Evolutionary conservation across 75 land plant genomes (phyloP).

Genomic region (Cryptomeria japonica): DNA sequence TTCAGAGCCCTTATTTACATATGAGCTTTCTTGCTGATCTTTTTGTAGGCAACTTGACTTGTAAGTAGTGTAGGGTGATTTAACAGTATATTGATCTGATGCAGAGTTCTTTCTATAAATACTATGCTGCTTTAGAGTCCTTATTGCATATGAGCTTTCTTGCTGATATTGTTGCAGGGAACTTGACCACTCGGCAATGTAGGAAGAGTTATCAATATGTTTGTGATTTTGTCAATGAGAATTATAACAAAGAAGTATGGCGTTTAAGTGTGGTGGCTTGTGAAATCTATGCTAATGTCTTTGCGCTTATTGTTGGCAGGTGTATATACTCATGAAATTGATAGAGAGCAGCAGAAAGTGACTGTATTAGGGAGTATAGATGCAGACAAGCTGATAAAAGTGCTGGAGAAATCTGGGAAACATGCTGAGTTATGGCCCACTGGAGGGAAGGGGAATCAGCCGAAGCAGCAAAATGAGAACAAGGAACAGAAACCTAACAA

Average conservation of each 20-base stretch:
- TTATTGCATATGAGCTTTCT: neutral
- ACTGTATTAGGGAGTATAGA: slow-evolving; percentile 64
- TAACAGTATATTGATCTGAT: neutral
- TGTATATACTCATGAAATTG: slow-evolving; percentile 43
- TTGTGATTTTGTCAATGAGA: neutral
- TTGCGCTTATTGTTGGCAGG: slow-evolving; percentile 23
- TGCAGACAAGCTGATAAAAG: slow-evolving; percentile 44
- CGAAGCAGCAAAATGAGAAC: slow-evolving; percentile 16
- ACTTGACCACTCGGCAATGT: neutral
- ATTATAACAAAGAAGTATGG: neutral
- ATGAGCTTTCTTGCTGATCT: neutral
- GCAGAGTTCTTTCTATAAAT: neutral
- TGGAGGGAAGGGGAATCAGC: slow-evolving; percentile 30
- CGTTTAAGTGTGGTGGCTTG: neutral
- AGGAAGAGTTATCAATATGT: neutral
- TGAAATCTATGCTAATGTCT: neutral
- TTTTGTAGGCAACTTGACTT: neutral
- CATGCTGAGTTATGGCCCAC: slow-evolving; percentile 64
- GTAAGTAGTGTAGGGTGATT: neutral
- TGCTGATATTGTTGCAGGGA: neutral
- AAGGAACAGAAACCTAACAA: slow-evolving; percentile 21
- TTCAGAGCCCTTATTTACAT: neutral
- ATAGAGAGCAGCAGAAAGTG: slow-evolving; percentile 64
- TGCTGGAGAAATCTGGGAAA: slow-evolving; percentile 56
- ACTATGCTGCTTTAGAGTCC: neutral